These are phyloP conservation scores for Corchorus capsularis DNA, from an alignment of 345 rosid genomes.

Conservation along the genomic window DNA sequence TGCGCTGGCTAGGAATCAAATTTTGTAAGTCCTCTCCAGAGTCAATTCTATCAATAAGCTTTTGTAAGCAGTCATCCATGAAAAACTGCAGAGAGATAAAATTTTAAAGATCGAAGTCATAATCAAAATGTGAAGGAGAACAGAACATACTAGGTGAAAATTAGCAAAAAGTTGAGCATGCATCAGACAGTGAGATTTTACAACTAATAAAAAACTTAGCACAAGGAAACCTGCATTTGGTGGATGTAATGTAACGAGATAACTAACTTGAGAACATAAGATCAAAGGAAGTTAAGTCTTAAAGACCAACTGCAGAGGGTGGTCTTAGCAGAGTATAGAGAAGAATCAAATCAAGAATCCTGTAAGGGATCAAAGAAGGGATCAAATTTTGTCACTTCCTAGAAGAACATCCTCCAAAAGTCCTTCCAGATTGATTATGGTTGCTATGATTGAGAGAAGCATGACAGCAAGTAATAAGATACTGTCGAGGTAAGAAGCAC, in stretches of 20 bases:
- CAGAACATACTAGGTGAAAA: background rate
- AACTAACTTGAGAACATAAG: background rate
- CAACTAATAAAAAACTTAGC: background rate
- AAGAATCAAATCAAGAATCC: background rate
- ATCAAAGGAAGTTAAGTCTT: background rate
- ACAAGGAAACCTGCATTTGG: background rate
- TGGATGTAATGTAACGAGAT: slow-evolving; percentile 7
- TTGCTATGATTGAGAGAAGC: background rate
- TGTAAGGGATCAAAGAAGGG: background rate
- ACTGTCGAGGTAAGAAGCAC: background rate
- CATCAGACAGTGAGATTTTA: background rate
- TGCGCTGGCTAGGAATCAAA: slow-evolving; percentile 64
- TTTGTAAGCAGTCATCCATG: slow-evolving; percentile 86
- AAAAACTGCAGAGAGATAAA: slow-evolving; percentile 54
- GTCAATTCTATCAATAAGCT: slow-evolving; percentile 70
- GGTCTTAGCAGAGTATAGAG: background rate
- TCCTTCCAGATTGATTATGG: background rate
- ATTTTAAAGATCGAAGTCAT: slow-evolving; percentile 13
- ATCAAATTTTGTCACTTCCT: background rate
- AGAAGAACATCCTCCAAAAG: background rate
- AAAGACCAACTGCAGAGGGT: background rate
- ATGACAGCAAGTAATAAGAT: background rate
- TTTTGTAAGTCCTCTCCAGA: slow-evolving; percentile 53
- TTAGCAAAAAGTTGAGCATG: background rate
- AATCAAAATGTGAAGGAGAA: background rate